Conservation (phyloP, 305 asterid species). For the Fraxinus velutina region DNA sequence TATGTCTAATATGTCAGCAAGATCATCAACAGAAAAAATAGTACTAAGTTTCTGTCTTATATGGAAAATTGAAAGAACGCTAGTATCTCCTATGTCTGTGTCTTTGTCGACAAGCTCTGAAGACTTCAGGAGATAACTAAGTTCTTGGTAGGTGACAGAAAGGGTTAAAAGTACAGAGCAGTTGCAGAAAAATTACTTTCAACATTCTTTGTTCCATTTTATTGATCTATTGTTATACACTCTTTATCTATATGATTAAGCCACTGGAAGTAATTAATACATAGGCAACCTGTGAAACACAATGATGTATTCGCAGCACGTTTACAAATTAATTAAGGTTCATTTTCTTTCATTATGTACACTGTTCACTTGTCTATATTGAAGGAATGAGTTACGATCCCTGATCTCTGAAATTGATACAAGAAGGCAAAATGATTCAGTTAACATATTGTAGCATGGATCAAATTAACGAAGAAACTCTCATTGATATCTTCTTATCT, state of each 20-base stretch:
- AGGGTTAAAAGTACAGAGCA: not conserved
- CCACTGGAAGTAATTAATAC: not conserved
- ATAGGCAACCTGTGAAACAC: not conserved
- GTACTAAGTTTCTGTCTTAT: not conserved
- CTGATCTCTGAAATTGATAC: constrained; percentile 5
- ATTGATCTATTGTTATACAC: not conserved
- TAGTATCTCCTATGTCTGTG: not conserved
- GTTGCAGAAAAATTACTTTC: not conserved
- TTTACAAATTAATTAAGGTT: not conserved
- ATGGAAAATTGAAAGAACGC: not conserved
- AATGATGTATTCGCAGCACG: not conserved
- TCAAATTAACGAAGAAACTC: not conserved
- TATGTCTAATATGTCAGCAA: not conserved
- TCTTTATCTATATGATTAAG: constrained; percentile 2
- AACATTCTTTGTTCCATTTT: not conserved
- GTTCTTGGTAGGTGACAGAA: not conserved
- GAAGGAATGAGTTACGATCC: not conserved
- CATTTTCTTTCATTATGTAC: constrained; percentile 13
- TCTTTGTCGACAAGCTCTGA: not conserved
- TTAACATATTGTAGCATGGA: not conserved
- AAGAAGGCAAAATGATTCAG: not conserved
- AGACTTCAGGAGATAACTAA: constrained; percentile 3
- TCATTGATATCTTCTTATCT: not conserved
- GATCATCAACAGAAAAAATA: not conserved
- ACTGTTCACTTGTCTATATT: constrained; percentile 16